These are phyloP conservation scores for Lentinula sp. DNA, from an alignment of 768 basidiomycete genomes.

Conservation along the genomic window DNA sequence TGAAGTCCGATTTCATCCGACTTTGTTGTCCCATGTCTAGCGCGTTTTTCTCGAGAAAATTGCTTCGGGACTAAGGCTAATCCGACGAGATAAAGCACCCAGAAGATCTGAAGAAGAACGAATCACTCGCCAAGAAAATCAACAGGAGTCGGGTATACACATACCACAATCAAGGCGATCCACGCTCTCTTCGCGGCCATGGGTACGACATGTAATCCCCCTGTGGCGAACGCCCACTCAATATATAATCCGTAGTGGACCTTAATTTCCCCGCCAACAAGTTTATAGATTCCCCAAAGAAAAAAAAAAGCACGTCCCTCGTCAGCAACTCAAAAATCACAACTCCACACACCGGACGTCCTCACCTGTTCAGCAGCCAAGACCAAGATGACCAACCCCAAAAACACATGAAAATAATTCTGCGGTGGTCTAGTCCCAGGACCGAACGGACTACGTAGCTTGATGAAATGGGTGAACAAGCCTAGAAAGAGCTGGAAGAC, in stretches of 20 bases:
- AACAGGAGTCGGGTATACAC: slow-evolving; percentile 10
- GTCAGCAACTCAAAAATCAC: background rate
- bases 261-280: slow-evolving; percentile 13
- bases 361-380: slow-evolving; percentile 47
- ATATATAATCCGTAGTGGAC: slow-evolving; percentile 44
- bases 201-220: slow-evolving; percentile 29
- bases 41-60: slow-evolving; percentile 29
- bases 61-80: slow-evolving; percentile 40
- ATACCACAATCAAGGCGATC: slow-evolving; percentile 37
- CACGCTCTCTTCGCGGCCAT: slow-evolving; percentile 36
- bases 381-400: slow-evolving; percentile 50
- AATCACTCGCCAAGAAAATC: background rate
- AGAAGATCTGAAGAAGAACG: slow-evolving; percentile 32
- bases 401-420: slow-evolving; percentile 47
- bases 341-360: background rate
- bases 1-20: background rate
- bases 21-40: slow-evolving; percentile 1
- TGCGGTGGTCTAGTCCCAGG: slow-evolving; percentile 40
- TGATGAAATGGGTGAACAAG: slow-evolving; percentile 45
- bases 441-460: slow-evolving; percentile 28
- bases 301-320: background rate
- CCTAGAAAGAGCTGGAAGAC: slow-evolving; percentile 43
- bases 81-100: slow-evolving; percentile 37
- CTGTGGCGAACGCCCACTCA: slow-evolving; percentile 32
- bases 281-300: slow-evolving; percentile 6